Base-by-base conservation (phyloP, 2,329 filamentous ascomycete species). In the Pseudogymnoascus pannorum region DNA sequence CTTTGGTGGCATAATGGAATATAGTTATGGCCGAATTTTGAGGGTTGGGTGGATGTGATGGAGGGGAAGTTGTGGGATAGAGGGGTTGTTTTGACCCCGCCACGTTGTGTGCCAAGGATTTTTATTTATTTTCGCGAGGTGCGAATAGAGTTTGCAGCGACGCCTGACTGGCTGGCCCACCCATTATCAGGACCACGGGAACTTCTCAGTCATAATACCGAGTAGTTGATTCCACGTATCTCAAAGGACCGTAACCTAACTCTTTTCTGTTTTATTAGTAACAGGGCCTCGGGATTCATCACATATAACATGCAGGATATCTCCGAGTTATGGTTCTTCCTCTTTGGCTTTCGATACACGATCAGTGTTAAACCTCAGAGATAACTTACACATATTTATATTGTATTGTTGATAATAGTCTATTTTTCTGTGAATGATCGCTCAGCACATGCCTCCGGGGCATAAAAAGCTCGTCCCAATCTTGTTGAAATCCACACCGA, bases 1-100 rank as follows among this genome's bases (percentile, higher is more conserved):
- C 67, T 78, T 78, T 44, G 76, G 76, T 26, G 76, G 68, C 76
- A 78, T 78, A 42, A 40, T 68, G 64, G 57, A 42, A 33, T 36
- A 36, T 36, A 36, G n/a, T 58, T 58, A 36, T 36, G 31, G 61
- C 16, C 16, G 26, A 31, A 26, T 35, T 31, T 57, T 38, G 54
- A 18, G 26, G 51, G 48, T 14, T 22, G 11, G 51, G 57, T 22
- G 60, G 31, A 38, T 59, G 31, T 31, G 20, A 38, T 59, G 16
- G 57, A 38, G 57, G 57, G 38, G 57, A 44, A 59, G 31, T 44
- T 36, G 31, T 44, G 57, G n/a, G 33, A 44, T 59, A 16, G 57
- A 59, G 33, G 57, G 57, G 59, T 48, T 31, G 48, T 54, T 54
- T 31, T 33, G 24, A 51, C 48, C n/a, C 44, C 18, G 44, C 24